Conservation (phyloP, 108 stramenopile genomes). For the Fragilaria radians region DNA sequence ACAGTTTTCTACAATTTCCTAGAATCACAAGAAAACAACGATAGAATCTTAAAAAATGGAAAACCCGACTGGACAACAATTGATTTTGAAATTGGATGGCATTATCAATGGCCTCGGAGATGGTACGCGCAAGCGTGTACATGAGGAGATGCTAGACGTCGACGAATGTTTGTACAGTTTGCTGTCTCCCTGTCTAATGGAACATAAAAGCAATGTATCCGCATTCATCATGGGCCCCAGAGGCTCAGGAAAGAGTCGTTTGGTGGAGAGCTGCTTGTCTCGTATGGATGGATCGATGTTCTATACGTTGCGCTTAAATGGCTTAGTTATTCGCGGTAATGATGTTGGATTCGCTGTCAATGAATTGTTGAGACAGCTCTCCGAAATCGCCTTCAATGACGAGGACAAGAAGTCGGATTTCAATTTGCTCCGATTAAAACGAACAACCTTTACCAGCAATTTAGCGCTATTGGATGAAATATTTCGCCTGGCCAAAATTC, state of each 20-base stretch:
- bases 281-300: constrained; percentile 25
- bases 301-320: constrained; percentile 62
- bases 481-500: constrained; percentile 54
- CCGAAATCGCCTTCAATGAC: constrained; percentile 38
- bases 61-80: too few relatives aligned
- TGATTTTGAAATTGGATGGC: not conserved
- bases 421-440: not conserved
- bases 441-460: constrained; percentile 48
- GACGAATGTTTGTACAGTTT: constrained; percentile 22
- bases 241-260: constrained; percentile 65
- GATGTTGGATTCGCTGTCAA: constrained; percentile 46
- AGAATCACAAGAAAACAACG: too few relatives aligned
- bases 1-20: too few relatives aligned
- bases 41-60: not conserved
- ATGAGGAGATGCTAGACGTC: not conserved
- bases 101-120: not conserved
- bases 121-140: not conserved
- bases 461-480: constrained; percentile 63
- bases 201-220: constrained; percentile 37
- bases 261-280: constrained; percentile 61
- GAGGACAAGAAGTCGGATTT: not conserved
- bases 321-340: constrained; percentile 59
- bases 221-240: constrained; percentile 66
- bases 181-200: constrained; percentile 19
- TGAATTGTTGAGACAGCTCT: constrained; percentile 78